phyloP scores from a whole-genome alignment of 768 basidiomycete species.

The Podaxis sp. region DNA sequence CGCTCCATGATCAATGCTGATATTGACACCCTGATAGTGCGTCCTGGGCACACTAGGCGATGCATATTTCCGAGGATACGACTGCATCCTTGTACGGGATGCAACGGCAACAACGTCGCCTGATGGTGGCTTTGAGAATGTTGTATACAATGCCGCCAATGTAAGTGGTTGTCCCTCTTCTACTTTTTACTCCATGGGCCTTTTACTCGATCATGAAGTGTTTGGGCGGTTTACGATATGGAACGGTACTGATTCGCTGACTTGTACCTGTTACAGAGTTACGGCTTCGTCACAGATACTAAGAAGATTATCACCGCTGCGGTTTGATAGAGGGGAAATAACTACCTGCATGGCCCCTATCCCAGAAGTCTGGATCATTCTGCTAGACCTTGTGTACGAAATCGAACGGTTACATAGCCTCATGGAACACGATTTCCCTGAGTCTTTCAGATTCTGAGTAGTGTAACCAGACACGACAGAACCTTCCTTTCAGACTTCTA shows the following conservation, averaged over 20 bases:
- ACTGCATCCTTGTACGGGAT: slow-evolving; percentile 54
- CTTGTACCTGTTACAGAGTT: slow-evolving; percentile 30
- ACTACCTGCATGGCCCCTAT: neutral
- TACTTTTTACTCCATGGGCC: neutral
- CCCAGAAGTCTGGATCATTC: neutral
- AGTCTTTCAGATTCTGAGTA: neutral
- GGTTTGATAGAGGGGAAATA: neutral
- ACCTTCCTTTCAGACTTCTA: neutral
- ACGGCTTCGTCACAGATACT: slow-evolving; percentile 47
- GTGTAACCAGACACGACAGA: neutral
- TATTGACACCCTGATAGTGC: slow-evolving; percentile 34
- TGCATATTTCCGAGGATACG: slow-evolving; percentile 62
- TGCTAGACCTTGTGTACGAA: slow-evolving; percentile 1
- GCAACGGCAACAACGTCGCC: slow-evolving; percentile 63
- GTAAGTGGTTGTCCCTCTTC: slow-evolving; percentile 29
- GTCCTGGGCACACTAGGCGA: slow-evolving; percentile 62
- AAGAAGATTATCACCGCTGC: slow-evolving; percentile 22
- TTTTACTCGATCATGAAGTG: neutral
- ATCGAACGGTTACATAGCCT: neutral
- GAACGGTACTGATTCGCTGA: slow-evolving; percentile 4
- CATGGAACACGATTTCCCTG: neutral
- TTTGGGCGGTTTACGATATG: neutral
- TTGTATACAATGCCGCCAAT: slow-evolving; percentile 52
- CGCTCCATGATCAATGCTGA: neutral
- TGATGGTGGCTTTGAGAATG: slow-evolving; percentile 52